Base-by-base conservation (phyloP, 2,329 filamentous ascomycete genomes). In the Diaporthe citrichinensis region DNA sequence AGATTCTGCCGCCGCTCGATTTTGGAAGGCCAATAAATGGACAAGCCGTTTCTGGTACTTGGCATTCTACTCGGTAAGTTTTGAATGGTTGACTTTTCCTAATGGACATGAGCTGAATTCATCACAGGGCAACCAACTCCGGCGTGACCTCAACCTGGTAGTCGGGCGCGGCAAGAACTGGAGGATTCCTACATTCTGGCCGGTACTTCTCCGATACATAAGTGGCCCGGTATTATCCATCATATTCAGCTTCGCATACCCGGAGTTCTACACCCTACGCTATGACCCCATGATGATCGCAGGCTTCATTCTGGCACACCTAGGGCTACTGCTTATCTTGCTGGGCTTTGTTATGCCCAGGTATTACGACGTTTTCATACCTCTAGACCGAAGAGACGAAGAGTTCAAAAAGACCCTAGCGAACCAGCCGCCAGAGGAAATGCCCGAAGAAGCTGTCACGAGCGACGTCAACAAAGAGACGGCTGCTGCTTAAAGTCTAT, bases 111-210 rank as follows among this genome's bases (percentile, higher is more conserved):
- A 14, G 2, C 74, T 77, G 44, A 73, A 10, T 14, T 17, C 44
- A 25, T 59, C 23, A 83, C 71, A 90, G 88, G 89, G 88, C 67
- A 88, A 90, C 77, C 90, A 91, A 83, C 84, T 91, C 28, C 85
- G 87, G 46, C 86, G 85, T 36, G 89, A 91, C 78, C 85, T 91
- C 34, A 91, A 91, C 76, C 79, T 86, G 5, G 87, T 90, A 41
- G 86, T 91, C 31, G 89, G 87, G 12, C 83, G 82, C 4, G 88
- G 88, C 69, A 87, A 86, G 51, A 91, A 91, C 81, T 91, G 89
- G 90, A 85, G 81, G 4, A 90, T 91, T 34, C 89, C 90, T 0
- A 75, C 71, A 2, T 88, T 90, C 79, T 88, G 89, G 83, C 86
- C 87, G 0, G 80, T 87, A 1, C 81, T 91, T 0, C 81, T 89